Evolutionary conservation across 164 flowering plant species (phyloP).

Genomic region (Amborella trichopoda): DNA sequence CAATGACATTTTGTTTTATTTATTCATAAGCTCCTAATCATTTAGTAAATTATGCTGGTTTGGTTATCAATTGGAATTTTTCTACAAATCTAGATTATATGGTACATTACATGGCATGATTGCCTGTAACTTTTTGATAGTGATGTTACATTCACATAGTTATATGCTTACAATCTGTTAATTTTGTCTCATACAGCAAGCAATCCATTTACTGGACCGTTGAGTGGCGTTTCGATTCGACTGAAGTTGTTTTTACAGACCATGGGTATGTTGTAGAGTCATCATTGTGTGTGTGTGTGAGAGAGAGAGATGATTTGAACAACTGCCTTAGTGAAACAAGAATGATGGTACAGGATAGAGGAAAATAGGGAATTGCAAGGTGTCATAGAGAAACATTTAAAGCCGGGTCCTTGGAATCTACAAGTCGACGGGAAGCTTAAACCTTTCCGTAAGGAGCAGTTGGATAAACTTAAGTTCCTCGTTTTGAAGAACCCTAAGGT

Average conservation of each 20-base stretch:
- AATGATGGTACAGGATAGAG: conserved; percentile 48
- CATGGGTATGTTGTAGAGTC: conserved; percentile 59
- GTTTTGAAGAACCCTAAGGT: conserved; percentile 68
- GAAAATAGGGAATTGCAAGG: conserved; percentile 40
- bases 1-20: too few relatives aligned
- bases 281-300: too few relatives aligned
- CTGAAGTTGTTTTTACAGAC: conserved; percentile 53
- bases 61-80: too few relatives aligned
- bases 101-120: too few relatives aligned
- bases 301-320: too few relatives aligned
- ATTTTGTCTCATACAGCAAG: conserved; percentile 50
- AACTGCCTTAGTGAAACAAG: too few relatives aligned
- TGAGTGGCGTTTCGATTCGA: conserved; percentile 84
- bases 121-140: too few relatives aligned
- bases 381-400: conserved; percentile 57
- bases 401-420: conserved; percentile 60
- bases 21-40: too few relatives aligned
- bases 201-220: conserved; percentile 73
- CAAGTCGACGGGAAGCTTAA: conserved; percentile 28
- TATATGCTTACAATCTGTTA: too few relatives aligned
- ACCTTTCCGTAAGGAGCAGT: conserved; percentile 42
- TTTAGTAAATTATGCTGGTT: too few relatives aligned
- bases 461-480: conserved; percentile 53
- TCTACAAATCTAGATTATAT: too few relatives aligned
- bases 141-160: too few relatives aligned